Evolutionary conservation across 169 alveolate genomes (phyloP), one percentile per base, ranked within the genome.

Genomic region (Plasmodium malariae): DNA sequence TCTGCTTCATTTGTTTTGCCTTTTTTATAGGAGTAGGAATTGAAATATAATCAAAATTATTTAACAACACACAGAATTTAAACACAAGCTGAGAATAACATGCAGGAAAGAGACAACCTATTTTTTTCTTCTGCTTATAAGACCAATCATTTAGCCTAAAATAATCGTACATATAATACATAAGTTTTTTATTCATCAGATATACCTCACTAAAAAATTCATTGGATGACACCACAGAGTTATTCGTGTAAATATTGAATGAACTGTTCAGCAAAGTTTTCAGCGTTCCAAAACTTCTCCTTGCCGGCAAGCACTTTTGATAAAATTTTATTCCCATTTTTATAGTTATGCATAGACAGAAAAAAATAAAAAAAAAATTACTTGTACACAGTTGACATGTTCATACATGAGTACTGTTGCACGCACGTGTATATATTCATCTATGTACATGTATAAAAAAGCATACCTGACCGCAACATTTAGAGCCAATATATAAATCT

Each of bases 21-120:
- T 83, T 83, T 24, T 83, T 51, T 83, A 83, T 71, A 48, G 91
- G 91, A 5, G 74, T 83, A 34, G 91, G 91, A 32, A 83, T 83
- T 54, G 86, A 67, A 17, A 83, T 60, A 21, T 67, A 83, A 83
- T 83, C 86, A 71, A 34, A 83, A 54, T 83, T 83, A 72, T 83
- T 83, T 59, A 69, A 34, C 37, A 83, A 83, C 21, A 83, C 49
- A 12, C 91, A 83, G 68, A 83, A 83, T 30, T 83, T 69, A 37
- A 67, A 67, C 67, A 83, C 6, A n/a, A 83, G 49, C 12, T 83
- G 86, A 32, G 86, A 83, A 59, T 83, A 83, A 67, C 91, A 83
- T 32, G 91, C 86, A 12, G 91, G 91, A 37, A 83, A 83, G n/a
- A 83, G 34, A 30, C 91, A 49, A 1, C 91, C 91, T 34, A 83